Evolutionary conservation across 2,329 filamentous ascomycete genomes (phyloP), one percentile per base, ranked within the genome.

Genomic region (Coniochaeta prunicola): DNA sequence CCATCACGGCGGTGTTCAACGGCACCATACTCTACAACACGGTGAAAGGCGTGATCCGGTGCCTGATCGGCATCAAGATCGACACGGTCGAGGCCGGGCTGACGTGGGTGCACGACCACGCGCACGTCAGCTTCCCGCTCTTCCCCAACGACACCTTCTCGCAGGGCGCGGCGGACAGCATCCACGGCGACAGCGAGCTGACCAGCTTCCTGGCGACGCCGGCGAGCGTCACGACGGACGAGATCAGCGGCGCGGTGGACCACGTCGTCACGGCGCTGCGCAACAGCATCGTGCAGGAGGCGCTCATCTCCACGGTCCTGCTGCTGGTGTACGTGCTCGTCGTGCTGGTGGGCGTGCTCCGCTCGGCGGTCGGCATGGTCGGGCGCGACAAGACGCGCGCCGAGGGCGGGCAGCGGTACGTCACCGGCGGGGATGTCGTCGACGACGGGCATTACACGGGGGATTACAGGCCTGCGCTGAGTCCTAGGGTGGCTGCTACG

Each of bases 51-150:
- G 85, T 97, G 34, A 81, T 97, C 62, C 83, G 90, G 69, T 97
- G 94, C 69, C 80, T 97, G n/a, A 85, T 97, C 63, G 85, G 88
- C 8, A 80, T 96, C 68, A 97, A 97, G 77, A 81, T 97, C 62
- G 85, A 90, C 64, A 83, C 86, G 24, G 85, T 99, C 64, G 85
- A 97, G 71, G 88, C 89, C 68, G 94, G 89, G 13, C 80, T 97
- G n/a, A 96, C 90, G 0, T 99, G 93, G 93, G 89, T 96, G 12
- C 84, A 90, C 67, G 88, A 97, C 64, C 78, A 97, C 70, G 91
- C 94, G 3, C 84, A 94, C 62, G 82, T 99, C 65, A 78, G 84
- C 60, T 88, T 99, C 65, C 94, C 94, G 0, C 74, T 83, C 57
- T 86, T 97, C 61, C 79, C 84, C 28, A 88, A 90, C 66, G 82